These are phyloP conservation scores for Arachnopeziza araneosa DNA, from an alignment of 2,329 filamentous ascomycete genomes.

Conservation along the genomic window DNA sequence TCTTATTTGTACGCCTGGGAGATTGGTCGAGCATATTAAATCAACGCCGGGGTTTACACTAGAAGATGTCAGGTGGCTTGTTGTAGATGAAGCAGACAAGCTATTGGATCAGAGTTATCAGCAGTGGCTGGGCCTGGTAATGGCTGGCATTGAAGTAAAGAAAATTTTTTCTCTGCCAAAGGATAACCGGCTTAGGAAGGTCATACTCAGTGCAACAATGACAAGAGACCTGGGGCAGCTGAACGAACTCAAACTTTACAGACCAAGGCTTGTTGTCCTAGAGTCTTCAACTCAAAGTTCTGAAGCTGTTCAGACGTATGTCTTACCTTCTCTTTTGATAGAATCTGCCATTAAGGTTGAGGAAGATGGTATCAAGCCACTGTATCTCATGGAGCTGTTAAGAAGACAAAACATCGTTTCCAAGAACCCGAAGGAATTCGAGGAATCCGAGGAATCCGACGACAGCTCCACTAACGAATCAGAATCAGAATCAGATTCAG, in stretches of 20 bases:
- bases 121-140: conserved; percentile 74
- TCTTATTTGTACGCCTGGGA: conserved; percentile 84
- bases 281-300: conserved; percentile 39
- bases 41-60: conserved; percentile 78
- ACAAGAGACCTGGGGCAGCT: conserved; percentile 79
- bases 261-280: conserved; percentile 72
- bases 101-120: conserved; percentile 88
- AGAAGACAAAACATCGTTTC: conserved; percentile 45
- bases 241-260: conserved; percentile 62
- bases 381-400: conserved; percentile 78
- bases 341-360: conserved; percentile 65
- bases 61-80: conserved; percentile 75
- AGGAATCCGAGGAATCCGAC: conserved; percentile 12
- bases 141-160: conserved; percentile 46
- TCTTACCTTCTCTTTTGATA: conserved; percentile 56
- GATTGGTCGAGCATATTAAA: conserved; percentile 84
- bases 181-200: conserved; percentile 56
- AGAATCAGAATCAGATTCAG: conserved; percentile 3
- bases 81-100: conserved; percentile 92
- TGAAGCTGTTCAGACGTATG: conserved; percentile 35
- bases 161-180: conserved; percentile 9
- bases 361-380: conserved; percentile 67
- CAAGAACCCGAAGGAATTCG: conserved; percentile 11
- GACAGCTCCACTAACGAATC: conserved; percentile 4
- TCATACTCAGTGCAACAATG: conserved; percentile 89